Percentiles rank a stretch among this genome's conserved stretches.
These are phyloP conservation scores for Fagopyrum esculentum DNA, from an alignment of 148 eudicot species.

Conservation along the genomic window DNA sequence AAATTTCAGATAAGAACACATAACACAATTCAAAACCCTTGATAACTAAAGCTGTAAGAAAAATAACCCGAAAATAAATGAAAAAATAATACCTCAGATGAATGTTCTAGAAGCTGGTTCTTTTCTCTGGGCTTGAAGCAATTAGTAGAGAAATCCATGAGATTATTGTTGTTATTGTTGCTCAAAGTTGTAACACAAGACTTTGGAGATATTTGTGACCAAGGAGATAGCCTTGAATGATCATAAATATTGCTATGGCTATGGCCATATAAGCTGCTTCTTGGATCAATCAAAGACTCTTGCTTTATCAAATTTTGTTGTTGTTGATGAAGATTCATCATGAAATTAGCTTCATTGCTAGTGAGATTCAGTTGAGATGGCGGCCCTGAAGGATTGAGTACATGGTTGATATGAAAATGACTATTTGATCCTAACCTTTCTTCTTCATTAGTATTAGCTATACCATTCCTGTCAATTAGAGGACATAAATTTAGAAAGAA, in stretches of 20 bases:
- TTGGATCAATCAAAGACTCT: background rate
- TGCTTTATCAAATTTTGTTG: constrained; percentile 20
- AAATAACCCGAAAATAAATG: background rate
- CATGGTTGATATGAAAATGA: constrained; percentile 2
- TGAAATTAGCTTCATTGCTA: background rate
- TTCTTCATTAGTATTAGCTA: constrained; percentile 20
- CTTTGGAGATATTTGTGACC: constrained; percentile 49
- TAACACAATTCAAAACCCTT: background rate
- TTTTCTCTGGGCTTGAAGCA: constrained; percentile 19
- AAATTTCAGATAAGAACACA: background rate
- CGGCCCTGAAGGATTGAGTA: background rate
- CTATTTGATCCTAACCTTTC: constrained; percentile 25
- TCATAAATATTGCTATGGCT: constrained; percentile 14
- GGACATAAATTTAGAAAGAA: background rate
- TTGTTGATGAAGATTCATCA: constrained; percentile 11
- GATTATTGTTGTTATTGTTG: constrained; percentile 20
- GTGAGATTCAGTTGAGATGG: constrained; percentile 10
- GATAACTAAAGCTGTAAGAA: background rate
- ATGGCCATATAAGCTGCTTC: background rate
- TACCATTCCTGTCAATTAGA: background rate
- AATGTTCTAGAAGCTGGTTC: constrained; percentile 38
- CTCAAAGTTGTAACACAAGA: constrained; percentile 35
- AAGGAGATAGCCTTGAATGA: constrained; percentile 16
- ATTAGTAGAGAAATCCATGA: constrained; percentile 39
- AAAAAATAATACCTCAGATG: constrained; percentile 35